Conservation (phyloP, 441 rosid genomes). For the Brassica hybrid region DNA sequence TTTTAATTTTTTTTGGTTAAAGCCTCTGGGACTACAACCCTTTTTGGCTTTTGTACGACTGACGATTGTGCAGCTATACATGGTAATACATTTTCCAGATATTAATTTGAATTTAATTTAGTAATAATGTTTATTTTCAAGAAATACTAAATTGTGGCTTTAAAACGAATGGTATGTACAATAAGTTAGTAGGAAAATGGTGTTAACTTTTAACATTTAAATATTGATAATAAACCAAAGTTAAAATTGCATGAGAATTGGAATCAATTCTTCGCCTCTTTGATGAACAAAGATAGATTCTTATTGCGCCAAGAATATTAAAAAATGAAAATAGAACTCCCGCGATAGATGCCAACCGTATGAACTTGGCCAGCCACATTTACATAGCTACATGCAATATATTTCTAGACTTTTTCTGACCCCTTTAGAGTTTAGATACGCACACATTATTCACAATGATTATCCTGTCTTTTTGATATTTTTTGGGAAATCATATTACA, state of each 20-base stretch:
- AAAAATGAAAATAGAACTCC: conserved; percentile 41
- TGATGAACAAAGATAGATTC: conserved; percentile 80
- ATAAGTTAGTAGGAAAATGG: conserved; percentile 8
- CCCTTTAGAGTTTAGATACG: conserved; percentile 24
- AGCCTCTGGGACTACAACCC: conserved; percentile 55
- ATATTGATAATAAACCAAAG: conserved; percentile 28
- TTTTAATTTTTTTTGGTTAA: conserved; percentile 33
- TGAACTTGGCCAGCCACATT: conserved; percentile 36
- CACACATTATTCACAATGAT: not conserved
- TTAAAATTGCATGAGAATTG: conserved; percentile 46
- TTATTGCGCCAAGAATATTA: conserved; percentile 45
- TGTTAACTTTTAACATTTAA: conserved; percentile 16
- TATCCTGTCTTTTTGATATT: not conserved
- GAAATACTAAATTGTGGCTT: not conserved
- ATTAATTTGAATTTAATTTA: conserved; percentile 7
- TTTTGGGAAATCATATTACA: not conserved
- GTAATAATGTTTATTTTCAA: not conserved
- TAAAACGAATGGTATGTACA: conserved; percentile 4
- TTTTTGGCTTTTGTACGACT: conserved; percentile 69
- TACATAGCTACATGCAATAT: conserved; percentile 26
- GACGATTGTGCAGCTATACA: conserved; percentile 66
- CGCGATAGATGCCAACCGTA: conserved; percentile 51
- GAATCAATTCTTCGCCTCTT: conserved; percentile 80
- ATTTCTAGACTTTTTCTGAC: conserved; percentile 19
- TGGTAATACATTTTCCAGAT: conserved; percentile 46